Conservation (phyloP, 768 basidiomycete species). For the Hygrophoropsis aurantiaca region DNA sequence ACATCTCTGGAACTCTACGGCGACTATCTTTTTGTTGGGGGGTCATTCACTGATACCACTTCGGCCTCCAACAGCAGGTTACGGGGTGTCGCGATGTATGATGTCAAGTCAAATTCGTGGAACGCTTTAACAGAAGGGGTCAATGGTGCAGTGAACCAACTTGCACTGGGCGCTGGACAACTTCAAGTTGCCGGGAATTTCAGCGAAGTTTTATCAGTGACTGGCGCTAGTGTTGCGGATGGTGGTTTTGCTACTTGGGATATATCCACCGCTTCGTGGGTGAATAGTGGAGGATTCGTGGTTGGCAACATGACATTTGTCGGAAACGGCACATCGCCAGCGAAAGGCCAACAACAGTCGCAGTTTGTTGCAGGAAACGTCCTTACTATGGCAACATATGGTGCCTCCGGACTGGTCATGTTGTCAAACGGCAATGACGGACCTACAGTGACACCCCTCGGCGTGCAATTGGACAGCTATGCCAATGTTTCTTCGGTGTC, state of each 20-base stretch:
- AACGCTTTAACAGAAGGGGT: conserved; percentile 68
- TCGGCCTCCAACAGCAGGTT: conserved; percentile 54
- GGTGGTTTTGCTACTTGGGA: conserved; percentile 82
- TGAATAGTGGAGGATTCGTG: conserved; percentile 72
- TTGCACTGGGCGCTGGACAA: conserved; percentile 50
- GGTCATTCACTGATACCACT: conserved; percentile 74
- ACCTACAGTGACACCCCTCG: conserved; percentile 62
- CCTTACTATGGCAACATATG: conserved; percentile 54
- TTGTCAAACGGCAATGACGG: conserved; percentile 64
- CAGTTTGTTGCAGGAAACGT: conserved; percentile 76
- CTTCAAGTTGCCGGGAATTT: conserved; percentile 79
- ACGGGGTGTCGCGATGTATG: conserved; percentile 67
- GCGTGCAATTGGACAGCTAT: conserved; percentile 50
- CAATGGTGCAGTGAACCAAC: conserved; percentile 67
- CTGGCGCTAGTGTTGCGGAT: conserved; percentile 34
- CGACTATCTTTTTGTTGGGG: conserved; percentile 80
- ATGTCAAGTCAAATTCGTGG: conserved; percentile 68
- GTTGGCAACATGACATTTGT: conserved; percentile 70
- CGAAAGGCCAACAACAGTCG: conserved; percentile 33
- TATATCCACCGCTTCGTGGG: conserved; percentile 58
- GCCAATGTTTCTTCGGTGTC: conserved; percentile 31
- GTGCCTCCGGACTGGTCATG: conserved; percentile 79
- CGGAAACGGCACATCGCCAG: conserved; percentile 58
- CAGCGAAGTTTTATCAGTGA: conserved; percentile 41
- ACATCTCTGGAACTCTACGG: conserved; percentile 61